Base-by-base conservation (phyloP, 371 early-diverging fungal genomes). In the Chytridium lagenaria region DNA sequence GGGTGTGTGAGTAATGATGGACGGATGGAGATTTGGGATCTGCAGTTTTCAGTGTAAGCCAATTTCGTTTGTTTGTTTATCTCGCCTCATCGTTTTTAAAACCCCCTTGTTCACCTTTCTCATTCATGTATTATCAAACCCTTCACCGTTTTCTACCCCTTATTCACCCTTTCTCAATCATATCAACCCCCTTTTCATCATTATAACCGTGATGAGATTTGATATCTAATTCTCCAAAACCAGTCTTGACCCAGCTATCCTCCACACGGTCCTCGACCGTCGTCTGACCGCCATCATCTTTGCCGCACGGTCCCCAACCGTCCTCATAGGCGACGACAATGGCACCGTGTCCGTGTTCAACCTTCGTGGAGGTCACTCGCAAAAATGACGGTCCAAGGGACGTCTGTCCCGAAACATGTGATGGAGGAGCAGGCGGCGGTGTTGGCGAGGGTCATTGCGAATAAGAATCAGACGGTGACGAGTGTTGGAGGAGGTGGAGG, bases 1-100 rank as follows among this genome's bases (percentile, higher is more conserved):
- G 87, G 81, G 2, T 79, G 77, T 16, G 85, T 85, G 0, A 77
- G 83, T 1, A 77, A 81, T 30, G 83, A 85, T 51, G 88, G 88
- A 16, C 69, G 85, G 37, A 74, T 87, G 72, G 88, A 87, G 57
- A 82, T 87, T n/a, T 87, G 88, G 88, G 88, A 87, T 59, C 66
- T 87, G 57, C 72, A 78, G 38, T 71, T 73, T 59, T 84, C 84
- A 10, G 81, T 80, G 85, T 83, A 80, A 64, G 81, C 19, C 34
- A 30, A 33, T 36, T 16, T 16, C 37, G n/a, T n/a, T 23, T 19
- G 0, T n/a, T n/a, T n/a, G n/a, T n/a, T n/a, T n/a, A n/a, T n/a
- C 12, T 16, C 26, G 38, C 19, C 31, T 51, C 51, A 30, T 7
- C 64, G 19, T 40, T 59, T 28, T 12, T 15, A 73, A 15, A 26